Evolutionary conservation across 2,329 filamentous ascomycete genomes (phyloP), one percentile per base, ranked within the genome.

Genomic region (Trichoderma lentiforme): DNA sequence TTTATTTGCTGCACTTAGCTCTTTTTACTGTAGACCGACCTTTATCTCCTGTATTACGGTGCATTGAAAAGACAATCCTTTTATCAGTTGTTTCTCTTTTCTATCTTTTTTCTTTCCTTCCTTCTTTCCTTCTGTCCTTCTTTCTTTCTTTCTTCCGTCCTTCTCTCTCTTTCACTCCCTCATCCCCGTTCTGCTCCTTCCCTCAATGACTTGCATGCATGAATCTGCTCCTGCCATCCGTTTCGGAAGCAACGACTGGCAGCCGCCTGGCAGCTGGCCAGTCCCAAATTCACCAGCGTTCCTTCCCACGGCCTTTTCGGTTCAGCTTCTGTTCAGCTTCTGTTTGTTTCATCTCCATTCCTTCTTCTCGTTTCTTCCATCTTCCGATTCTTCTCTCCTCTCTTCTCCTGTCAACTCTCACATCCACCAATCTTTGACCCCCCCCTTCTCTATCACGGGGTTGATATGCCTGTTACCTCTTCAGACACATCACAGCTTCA

Each of bases 201-300:
- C 30, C 47, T 36, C 68, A 4, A 56, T 56, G 39, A 36, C 15
- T 56, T 62, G 56, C 61, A 56, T 68, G 34, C 56, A 36, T 56
- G 64, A 58, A 60, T 34, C 47, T 58, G 57, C 70, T 72, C 65
- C 57, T 72, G 47, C 36, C 57, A 7, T 56, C 47, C n/a, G 43
- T 34, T 32, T 36, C 39, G 36, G 43, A 51, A 24, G 47, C 28
- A n/a, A 32, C 67, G 47, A 61, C 71, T 72, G 71, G 71, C 71
- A 65, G 66, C 57, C 71, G 65, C 66, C 66, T 61, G 66, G 60
- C 71, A 14, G 58, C 51, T 12, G 21, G 47, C 7, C 71, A 34
- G 58, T 9, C 62, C 70, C 36, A 14, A 47, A 66, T 71, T 66
- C 61, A 64, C 62, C 56, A 36, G 51, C 70, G 51, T 21, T 57